These are phyloP conservation scores for Xerocomus brunneocitrinus DNA, from an alignment of 768 basidiomycete species.

Conservation along the genomic window DNA sequence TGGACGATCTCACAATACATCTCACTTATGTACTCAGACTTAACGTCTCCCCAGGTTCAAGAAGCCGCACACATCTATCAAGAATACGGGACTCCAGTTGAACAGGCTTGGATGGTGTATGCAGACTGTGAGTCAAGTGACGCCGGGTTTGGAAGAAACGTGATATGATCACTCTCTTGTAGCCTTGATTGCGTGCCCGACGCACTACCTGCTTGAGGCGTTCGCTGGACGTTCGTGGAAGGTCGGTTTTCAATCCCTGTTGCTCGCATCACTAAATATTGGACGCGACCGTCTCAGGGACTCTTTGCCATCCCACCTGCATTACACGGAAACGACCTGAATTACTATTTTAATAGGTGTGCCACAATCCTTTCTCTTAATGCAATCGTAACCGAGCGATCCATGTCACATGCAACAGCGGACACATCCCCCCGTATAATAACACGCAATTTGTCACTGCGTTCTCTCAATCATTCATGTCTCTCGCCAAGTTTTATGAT, in stretches of 20 bases:
- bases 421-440: conserved; percentile 19
- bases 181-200: conserved; percentile 29
- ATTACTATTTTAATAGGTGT: too few relatives aligned
- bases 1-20: conserved; percentile 17
- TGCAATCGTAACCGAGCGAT: background rate
- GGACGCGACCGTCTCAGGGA: too few relatives aligned
- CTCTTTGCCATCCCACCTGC: conserved; percentile 20
- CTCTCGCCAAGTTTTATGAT: conserved; percentile 19
- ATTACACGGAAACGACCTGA: conserved; percentile 3
- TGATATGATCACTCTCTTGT: too few relatives aligned
- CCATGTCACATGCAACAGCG: background rate
- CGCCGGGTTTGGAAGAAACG: too few relatives aligned
- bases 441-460: conserved; percentile 25
- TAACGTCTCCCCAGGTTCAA: conserved; percentile 24
- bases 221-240: conserved; percentile 32
- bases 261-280: too few relatives aligned
- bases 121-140: conserved; percentile 35
- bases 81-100: conserved; percentile 26
- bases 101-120: conserved; percentile 35
- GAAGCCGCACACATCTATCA: conserved; percentile 28
- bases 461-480: conserved; percentile 27
- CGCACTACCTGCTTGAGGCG: conserved; percentile 29
- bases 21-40: conserved; percentile 39
- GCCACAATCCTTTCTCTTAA: background rate
- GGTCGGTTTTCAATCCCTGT: conserved; percentile 14